Evolutionary conservation across 1,284 basidiomycete species (phyloP).

Genomic region (Sporisorium reilianum): DNA sequence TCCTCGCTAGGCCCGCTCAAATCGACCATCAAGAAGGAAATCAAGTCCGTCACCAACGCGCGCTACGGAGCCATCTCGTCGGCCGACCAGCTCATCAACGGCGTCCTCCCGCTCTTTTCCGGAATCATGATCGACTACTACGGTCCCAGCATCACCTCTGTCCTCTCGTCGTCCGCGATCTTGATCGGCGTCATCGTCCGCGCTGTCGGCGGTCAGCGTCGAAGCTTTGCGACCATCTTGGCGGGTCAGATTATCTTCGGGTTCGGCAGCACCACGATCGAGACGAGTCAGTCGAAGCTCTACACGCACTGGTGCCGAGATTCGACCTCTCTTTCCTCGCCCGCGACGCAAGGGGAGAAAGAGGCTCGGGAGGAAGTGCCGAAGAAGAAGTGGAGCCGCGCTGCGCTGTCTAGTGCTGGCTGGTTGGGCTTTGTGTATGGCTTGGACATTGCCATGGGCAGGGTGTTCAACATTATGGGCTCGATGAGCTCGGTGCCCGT

Average conservation of each 20-base stretch:
- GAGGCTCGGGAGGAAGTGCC: slow-evolving; percentile 1
- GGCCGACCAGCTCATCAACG: slow-evolving; percentile 70
- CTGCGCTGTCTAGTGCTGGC: slow-evolving; percentile 20
- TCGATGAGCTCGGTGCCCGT: slow-evolving; percentile 69
- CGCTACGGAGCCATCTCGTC: slow-evolving; percentile 73
- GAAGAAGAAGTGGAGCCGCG: slow-evolving; percentile 1
- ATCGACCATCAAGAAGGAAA: slow-evolving; percentile 65
- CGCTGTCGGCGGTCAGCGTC: slow-evolving; percentile 48
- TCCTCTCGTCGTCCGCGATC: slow-evolving; percentile 65
- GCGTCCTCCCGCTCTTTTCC: slow-evolving; percentile 71
- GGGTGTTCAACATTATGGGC: slow-evolving; percentile 53
- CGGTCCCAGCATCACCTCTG: slow-evolving; percentile 55
- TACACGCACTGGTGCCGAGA: slow-evolving; percentile 56
- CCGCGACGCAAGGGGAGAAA: not conserved
- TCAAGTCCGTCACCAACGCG: slow-evolving; percentile 73
- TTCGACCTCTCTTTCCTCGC: not conserved
- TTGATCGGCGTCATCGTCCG: slow-evolving; percentile 68
- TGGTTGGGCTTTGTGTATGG: slow-evolving; percentile 60
- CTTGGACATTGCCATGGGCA: slow-evolving; percentile 67
- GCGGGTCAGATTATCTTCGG: slow-evolving; percentile 62
- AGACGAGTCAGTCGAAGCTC: slow-evolving; percentile 64
- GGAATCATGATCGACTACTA: slow-evolving; percentile 71
- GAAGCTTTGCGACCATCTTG: slow-evolving; percentile 52
- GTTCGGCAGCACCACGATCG: slow-evolving; percentile 65
- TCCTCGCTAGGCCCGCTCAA: slow-evolving; percentile 69